Conservation (phyloP, 2,329 filamentous ascomycete species). For the Ceratocystis eucalypticola region DNA sequence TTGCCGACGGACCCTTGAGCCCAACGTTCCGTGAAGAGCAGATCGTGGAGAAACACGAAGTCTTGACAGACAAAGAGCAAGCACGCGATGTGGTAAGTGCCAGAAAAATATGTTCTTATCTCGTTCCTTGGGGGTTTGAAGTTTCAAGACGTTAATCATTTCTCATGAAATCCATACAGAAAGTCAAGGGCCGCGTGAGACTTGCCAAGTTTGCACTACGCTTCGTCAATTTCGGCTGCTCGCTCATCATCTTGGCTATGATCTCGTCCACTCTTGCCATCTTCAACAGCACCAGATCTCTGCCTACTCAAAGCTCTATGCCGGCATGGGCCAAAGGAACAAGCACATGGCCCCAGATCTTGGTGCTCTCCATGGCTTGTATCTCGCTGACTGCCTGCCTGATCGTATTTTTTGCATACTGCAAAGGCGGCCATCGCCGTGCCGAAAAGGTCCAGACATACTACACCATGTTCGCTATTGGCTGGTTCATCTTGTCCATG, state of each 20-base stretch:
- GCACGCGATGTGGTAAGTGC: slow-evolving; percentile 68
- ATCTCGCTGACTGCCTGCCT: slow-evolving; percentile 71
- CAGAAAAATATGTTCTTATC: not conserved
- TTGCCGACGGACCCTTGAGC: slow-evolving; percentile 62
- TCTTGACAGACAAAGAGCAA: slow-evolving; percentile 71
- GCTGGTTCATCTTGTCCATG: slow-evolving; percentile 86
- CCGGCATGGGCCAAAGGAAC: slow-evolving; percentile 74
- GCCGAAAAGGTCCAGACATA: slow-evolving; percentile 91
- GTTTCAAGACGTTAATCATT: not conserved
- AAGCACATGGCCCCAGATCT: slow-evolving; percentile 76
- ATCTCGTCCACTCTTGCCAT: slow-evolving; percentile 77
- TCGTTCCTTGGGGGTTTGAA: not conserved
- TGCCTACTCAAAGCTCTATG: slow-evolving; percentile 65
- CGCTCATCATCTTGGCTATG: slow-evolving; percentile 85
- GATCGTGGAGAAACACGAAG: slow-evolving; percentile 71
- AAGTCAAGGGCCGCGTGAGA: slow-evolving; percentile 80
- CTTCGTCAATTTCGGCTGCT: slow-evolving; percentile 92
- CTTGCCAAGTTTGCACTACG: slow-evolving; percentile 92
- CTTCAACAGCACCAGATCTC: slow-evolving; percentile 71
- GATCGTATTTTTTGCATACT: slow-evolving; percentile 72
- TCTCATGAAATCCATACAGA: slow-evolving; percentile 38
- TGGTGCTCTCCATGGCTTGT: slow-evolving; percentile 64
- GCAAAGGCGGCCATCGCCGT: slow-evolving; percentile 69
- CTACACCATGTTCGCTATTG: slow-evolving; percentile 86
- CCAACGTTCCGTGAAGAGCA: slow-evolving; percentile 87